Percentiles rank a stretch among this genome's conserved stretches.
Evolutionary conservation across 2,329 filamentous ascomycete species (phyloP).

Genomic region (Exophiala mesophila): DNA sequence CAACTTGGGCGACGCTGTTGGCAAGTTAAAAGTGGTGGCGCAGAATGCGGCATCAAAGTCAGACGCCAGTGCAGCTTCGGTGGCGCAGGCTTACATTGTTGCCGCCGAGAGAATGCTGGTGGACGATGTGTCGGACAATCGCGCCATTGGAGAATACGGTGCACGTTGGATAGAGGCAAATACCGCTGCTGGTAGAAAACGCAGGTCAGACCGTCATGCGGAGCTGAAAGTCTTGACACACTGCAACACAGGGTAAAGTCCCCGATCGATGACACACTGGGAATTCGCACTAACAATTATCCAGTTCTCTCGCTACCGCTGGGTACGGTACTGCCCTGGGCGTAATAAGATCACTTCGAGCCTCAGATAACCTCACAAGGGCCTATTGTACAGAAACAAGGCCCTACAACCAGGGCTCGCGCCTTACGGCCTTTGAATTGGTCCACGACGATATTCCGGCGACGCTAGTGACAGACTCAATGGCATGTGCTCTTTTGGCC

Average conservation of each 20-base stretch:
- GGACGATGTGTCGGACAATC: slow-evolving; percentile 82
- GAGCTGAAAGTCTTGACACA: slow-evolving; percentile 85
- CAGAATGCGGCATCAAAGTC: slow-evolving; percentile 36
- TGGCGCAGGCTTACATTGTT: slow-evolving; percentile 67
- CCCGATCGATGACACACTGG: too few species aligned
- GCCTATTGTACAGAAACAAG: slow-evolving; percentile 96
- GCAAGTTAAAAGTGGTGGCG: slow-evolving; percentile 66
- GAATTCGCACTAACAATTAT: slow-evolving; percentile 18
- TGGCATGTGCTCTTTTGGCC: slow-evolving; percentile 81
- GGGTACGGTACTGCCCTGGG: slow-evolving; percentile 96
- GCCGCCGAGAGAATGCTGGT: slow-evolving; percentile 82
- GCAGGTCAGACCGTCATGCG: slow-evolving; percentile 29
- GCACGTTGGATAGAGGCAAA: slow-evolving; percentile 74
- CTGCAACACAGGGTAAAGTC: slow-evolving; percentile 93
- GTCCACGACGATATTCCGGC: slow-evolving; percentile 87
- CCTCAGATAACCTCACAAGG: slow-evolving; percentile 62
- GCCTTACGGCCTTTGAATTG: slow-evolving; percentile 93
- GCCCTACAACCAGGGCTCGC: slow-evolving; percentile 95
- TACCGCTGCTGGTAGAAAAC: slow-evolving; percentile 44
- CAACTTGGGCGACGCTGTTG: slow-evolving; percentile 84
- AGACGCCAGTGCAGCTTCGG: slow-evolving; percentile 37
- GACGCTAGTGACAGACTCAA: slow-evolving; percentile 91
- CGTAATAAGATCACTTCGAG: slow-evolving; percentile 78
- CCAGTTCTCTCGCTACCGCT: slow-evolving; percentile 82
- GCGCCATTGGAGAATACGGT: slow-evolving; percentile 75